phyloP scores from a whole-genome alignment of 23 red algal genomes.

The Gracilaria vermiculophylla region DNA sequence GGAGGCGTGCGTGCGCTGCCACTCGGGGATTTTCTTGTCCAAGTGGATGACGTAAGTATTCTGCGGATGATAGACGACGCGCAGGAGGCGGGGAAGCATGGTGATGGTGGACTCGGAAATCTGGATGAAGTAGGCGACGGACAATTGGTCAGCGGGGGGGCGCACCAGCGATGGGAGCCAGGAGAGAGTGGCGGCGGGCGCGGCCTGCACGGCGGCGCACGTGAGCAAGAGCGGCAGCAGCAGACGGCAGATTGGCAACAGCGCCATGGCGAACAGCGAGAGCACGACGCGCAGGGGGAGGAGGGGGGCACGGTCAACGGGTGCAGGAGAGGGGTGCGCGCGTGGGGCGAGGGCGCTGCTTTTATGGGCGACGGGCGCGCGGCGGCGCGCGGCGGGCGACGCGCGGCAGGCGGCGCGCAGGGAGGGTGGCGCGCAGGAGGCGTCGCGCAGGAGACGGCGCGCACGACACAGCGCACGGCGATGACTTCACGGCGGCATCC shows the following conservation, averaged over 20 bases:
- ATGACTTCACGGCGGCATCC: too few relatives aligned
- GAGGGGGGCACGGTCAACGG: neutral
- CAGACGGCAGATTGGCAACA: neutral
- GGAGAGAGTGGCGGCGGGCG: neutral
- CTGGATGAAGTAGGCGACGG: conserved; percentile 75
- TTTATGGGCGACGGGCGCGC: too few relatives aligned
- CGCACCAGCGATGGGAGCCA: neutral
- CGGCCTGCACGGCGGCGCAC: neutral
- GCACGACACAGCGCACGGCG: too few relatives aligned
- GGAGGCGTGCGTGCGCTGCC: conserved; percentile 50
- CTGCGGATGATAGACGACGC: conserved; percentile 50
- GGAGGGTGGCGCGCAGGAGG: too few relatives aligned
- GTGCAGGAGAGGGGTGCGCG: neutral
- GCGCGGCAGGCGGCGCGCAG: too few relatives aligned
- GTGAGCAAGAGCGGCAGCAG: neutral
- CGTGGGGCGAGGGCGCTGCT: too few relatives aligned
- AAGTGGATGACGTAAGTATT: conserved; percentile 85
- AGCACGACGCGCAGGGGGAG: neutral
- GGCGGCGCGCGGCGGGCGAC: too few relatives aligned
- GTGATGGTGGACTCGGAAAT: conserved; percentile 52
- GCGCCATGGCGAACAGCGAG: neutral
- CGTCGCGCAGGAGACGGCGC: too few relatives aligned
- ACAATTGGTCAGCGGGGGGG: neutral
- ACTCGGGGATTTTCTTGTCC: conserved; percentile 81
- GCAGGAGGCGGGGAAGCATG: conserved; percentile 57